Evolutionary conservation across 805 yeast genomes (phyloP), one percentile per base, ranked within the genome.

Genomic region (Metschnikowia chrysomelidarum): DNA sequence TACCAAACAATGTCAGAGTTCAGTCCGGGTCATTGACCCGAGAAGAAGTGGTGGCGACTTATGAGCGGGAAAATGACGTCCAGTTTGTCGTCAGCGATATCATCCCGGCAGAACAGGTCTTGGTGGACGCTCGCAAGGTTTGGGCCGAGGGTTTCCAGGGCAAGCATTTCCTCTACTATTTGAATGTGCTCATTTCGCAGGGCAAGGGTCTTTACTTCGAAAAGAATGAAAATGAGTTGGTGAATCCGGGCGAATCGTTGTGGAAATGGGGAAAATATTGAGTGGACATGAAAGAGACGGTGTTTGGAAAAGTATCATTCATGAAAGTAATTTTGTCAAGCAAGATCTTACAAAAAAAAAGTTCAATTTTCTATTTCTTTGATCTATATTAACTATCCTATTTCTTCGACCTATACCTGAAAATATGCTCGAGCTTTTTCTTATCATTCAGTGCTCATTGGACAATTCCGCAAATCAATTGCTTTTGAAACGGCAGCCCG

Each of bases 171-270:
- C 26, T 24, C 12, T 24, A 24, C 12, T 24, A 24, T 15, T 12
- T 24, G 13, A 24, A 24, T 24, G 26, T 15, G n/a, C 12, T 24
- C 12, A 13, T 24, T 5, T 24, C 26, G 9, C 26, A 24, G 26
- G 26, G 26, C 13, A 15, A 13, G 15, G 26, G 26, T 24, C 15
- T 24, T 4, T 5, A 12, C n/a, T 24, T 24, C 13, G 26, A 15
- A 5, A 15, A 24, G 13, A 24, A 24, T 5, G 26, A 24, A 8
- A 15, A 24, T n/a, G 26, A 24, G 4, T 7, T 24, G 4, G 26
- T 24, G n/a, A 24, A 24, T 24, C 26, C 26, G 7, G 26, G 26
- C 8, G 26, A 24, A 3, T 24, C 26, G n/a, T 24, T 24, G 26
- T 24, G 26, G 26, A 24, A 24, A n/a, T 24, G 26, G 26, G 26